These are phyloP conservation scores for Monosporascus sp. DNA, from an alignment of 2,329 filamentous ascomycete genomes.

Conservation along the genomic window DNA sequence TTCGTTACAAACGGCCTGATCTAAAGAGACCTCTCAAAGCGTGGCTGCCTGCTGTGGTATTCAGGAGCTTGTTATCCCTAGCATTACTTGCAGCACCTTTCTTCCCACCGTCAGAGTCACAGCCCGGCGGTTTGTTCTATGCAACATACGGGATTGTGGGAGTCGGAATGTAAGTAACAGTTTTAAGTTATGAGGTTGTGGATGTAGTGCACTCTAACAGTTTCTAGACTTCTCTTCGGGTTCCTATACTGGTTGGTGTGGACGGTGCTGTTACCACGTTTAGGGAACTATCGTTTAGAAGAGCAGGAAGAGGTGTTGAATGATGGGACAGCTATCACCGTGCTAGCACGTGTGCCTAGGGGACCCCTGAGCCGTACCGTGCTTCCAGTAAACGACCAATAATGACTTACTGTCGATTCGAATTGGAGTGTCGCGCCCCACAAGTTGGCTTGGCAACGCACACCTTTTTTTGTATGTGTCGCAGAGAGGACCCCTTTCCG, in stretches of 20 bases:
- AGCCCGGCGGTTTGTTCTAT: conserved; percentile 44
- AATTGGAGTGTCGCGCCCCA: too few relatives aligned
- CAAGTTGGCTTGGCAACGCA: too few relatives aligned
- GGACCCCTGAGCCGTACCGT: background rate
- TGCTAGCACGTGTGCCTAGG: conserved; percentile 38
- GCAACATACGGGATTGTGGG: conserved; percentile 52
- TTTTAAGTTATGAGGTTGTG: background rate
- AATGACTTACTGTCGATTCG: too few relatives aligned
- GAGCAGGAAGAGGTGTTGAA: conserved; percentile 55
- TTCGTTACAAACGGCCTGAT: conserved; percentile 56
- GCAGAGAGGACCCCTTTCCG: too few relatives aligned
- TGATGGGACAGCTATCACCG: conserved; percentile 65
- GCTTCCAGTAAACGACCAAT: too few relatives aligned
- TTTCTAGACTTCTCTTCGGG: conserved; percentile 51
- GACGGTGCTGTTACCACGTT: conserved; percentile 55
- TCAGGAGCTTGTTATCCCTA: conserved; percentile 50
- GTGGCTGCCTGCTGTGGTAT: conserved; percentile 54
- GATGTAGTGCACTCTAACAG: conserved; percentile 8
- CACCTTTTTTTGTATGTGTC: too few relatives aligned
- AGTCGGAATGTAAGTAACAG: conserved; percentile 44
- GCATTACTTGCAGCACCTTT: conserved; percentile 57
- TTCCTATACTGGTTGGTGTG: conserved; percentile 66
- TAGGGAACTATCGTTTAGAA: conserved; percentile 56
- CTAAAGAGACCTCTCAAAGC: conserved; percentile 61
- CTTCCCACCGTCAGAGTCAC: conserved; percentile 49